Conservation (phyloP, 2,329 filamentous ascomycete genomes). For the Colletotrichum destructivum region DNA sequence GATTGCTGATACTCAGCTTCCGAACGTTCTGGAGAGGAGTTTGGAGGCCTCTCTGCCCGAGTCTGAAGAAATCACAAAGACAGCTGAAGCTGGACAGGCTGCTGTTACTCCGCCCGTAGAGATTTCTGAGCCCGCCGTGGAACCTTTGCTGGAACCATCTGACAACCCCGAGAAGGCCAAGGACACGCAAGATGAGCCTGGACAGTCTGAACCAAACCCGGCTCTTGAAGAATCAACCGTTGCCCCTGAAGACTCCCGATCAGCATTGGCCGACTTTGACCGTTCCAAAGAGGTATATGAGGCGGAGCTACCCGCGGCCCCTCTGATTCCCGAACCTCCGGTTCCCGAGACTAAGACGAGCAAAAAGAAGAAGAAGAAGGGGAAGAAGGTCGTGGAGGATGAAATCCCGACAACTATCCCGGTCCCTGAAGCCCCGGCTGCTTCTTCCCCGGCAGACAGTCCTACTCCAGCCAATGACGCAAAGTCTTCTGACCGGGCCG, state of each 20-base stretch:
- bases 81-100: background rate
- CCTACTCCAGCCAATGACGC: background rate
- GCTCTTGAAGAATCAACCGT: background rate
- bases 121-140: background rate
- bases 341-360: constrained; percentile 46
- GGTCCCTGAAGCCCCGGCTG: background rate
- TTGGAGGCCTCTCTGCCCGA: background rate
- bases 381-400: constrained; percentile 26
- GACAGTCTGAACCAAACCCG: background rate
- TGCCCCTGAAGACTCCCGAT: background rate
- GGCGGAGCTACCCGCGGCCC: constrained; percentile 9
- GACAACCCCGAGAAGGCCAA: background rate
- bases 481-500: background rate
- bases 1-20: background rate
- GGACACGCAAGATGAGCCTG: constrained; percentile 9
- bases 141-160: background rate
- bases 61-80: constrained; percentile 3
- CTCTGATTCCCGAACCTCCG: constrained; percentile 4
- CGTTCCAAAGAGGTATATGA: background rate
- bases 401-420: background rate
- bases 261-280: background rate
- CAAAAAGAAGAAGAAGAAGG: constrained; percentile 57
- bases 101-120: background rate
- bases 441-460: background rate
- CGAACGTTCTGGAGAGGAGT: background rate